Percentiles rank a stretch among this genome's conserved stretches.
Conservation (phyloP, 2,329 filamentous ascomycete genomes). For the Coccinonectria pachysandricola region DNA sequence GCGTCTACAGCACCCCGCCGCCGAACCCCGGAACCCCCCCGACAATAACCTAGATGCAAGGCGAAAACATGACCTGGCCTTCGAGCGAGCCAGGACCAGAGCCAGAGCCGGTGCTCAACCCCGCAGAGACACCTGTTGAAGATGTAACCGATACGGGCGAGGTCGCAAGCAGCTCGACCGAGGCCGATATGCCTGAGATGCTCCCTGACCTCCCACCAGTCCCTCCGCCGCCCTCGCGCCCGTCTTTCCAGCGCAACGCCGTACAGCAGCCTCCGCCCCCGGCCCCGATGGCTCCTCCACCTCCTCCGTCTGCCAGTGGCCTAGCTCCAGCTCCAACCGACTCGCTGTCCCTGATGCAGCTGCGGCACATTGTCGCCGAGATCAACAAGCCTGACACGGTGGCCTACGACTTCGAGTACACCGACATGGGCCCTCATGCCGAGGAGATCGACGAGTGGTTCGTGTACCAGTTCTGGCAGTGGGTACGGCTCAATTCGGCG, state of each 20-base stretch:
- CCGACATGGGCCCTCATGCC: conserved; percentile 61
- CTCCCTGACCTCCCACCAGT: conserved; percentile 27
- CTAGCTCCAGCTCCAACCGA: conserved; percentile 42
- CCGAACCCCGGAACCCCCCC: too few relatives aligned
- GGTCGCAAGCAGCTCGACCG: conserved; percentile 21
- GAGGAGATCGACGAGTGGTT: conserved; percentile 99
- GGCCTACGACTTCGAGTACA: conserved; percentile 79
- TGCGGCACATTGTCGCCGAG: conserved; percentile 63
- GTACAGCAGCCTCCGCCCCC: conserved; percentile 14
- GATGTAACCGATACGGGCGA: conserved; percentile 35
- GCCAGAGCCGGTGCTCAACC: conserved; percentile 12
- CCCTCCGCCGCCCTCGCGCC: conserved; percentile 19
- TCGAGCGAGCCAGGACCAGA: conserved; percentile 29
- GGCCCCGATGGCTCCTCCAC: conserved; percentile 21
- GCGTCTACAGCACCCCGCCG: conserved; percentile 8
- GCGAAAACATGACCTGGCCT: too few relatives aligned
- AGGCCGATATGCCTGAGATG: conserved; percentile 25
- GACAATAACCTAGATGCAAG: too few relatives aligned
- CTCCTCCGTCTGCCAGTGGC: conserved; percentile 12
- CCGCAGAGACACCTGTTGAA: conserved; percentile 15
- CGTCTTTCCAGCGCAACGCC: conserved; percentile 20
- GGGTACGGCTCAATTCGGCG: conserved; percentile 64
- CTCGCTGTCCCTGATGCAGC: conserved; percentile 65
- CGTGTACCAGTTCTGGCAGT: conserved; percentile 78
- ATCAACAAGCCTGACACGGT: conserved; percentile 58